Evolutionary conservation across 805 yeast species (phyloP).

Genomic region (Starmerella vaccinii): DNA sequence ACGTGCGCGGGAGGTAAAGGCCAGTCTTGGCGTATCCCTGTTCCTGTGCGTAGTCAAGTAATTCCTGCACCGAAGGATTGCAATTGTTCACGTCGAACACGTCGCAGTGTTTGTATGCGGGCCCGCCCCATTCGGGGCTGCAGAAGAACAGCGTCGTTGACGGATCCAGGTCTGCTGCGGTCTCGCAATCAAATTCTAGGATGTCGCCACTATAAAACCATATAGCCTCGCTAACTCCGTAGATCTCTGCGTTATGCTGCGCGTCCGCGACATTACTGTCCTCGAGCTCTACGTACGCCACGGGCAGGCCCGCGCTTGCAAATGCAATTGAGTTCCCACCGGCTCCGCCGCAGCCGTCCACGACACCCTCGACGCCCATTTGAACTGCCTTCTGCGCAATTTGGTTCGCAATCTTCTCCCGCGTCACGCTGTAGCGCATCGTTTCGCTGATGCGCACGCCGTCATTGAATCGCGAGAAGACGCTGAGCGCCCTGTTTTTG

Average conservation of each 20-base stretch:
- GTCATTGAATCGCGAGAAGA: slow-evolving; percentile 56
- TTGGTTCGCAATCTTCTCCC: slow-evolving; percentile 56
- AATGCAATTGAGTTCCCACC: slow-evolving; percentile 80
- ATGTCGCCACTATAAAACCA: slow-evolving; percentile 44
- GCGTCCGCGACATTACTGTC: slow-evolving; percentile 24
- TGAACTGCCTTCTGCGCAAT: slow-evolving; percentile 27
- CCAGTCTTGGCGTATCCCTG: slow-evolving; percentile 10
- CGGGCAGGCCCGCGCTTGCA: slow-evolving; percentile 35
- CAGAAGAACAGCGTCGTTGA: slow-evolving; percentile 17
- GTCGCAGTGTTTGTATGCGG: slow-evolving; percentile 12
- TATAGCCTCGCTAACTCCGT: slow-evolving; percentile 37
- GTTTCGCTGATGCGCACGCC: slow-evolving; percentile 62
- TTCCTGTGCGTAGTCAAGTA: slow-evolving; percentile 11
- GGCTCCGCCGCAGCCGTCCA: slow-evolving; percentile 78
- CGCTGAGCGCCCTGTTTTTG: slow-evolving; percentile 27
- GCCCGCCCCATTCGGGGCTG: slow-evolving; percentile 29
- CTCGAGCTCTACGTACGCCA: slow-evolving; percentile 26
- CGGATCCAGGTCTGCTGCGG: slow-evolving; percentile 12
- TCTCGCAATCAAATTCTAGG: slow-evolving; percentile 28
- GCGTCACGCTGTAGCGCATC: slow-evolving; percentile 82
- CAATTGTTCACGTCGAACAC: slow-evolving; percentile 22
- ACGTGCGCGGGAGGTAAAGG: slow-evolving; percentile 23
- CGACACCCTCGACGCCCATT: slow-evolving; percentile 25
- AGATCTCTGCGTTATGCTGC: slow-evolving; percentile 50
- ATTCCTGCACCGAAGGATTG: slow-evolving; percentile 16